phyloP scores from a whole-genome alignment of 2,329 filamentous ascomycete genomes.

The Metarhizium robertsii region DNA sequence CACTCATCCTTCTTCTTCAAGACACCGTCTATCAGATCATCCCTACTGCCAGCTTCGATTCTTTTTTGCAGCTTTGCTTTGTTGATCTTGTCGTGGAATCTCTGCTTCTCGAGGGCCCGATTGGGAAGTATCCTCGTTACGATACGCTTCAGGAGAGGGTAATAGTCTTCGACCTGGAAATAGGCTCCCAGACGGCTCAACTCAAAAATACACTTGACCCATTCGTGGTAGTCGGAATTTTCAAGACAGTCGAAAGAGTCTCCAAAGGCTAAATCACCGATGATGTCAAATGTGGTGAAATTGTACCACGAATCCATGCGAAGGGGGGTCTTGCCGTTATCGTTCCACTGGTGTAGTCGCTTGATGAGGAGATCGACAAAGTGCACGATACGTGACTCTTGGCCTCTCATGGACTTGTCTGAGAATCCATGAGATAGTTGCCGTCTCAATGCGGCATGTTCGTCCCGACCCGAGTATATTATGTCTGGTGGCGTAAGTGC shows the following conservation, averaged over 20 bases:
- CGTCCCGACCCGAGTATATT: conserved; percentile 5
- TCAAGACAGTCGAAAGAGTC: conserved; percentile 16
- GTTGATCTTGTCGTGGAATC: neutral
- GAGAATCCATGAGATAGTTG: conserved; percentile 15
- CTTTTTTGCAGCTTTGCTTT: neutral
- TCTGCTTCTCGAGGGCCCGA: neutral
- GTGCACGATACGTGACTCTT: conserved; percentile 19
- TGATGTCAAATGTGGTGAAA: conserved; percentile 19
- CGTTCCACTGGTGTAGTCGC: conserved; percentile 22
- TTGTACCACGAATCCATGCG: conserved; percentile 18
- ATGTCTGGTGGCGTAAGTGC: conserved; percentile 1
- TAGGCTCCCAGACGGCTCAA: neutral
- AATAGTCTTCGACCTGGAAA: conserved; percentile 1
- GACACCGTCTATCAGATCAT: neutral
- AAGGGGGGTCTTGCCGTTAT: conserved; percentile 1
- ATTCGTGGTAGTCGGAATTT: conserved; percentile 14
- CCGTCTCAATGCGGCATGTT: conserved; percentile 8
- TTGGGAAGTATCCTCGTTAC: neutral
- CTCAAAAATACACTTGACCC: conserved; percentile 11
- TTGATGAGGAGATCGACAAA: conserved; percentile 31
- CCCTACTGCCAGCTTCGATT: neutral
- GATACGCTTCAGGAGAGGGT: neutral
- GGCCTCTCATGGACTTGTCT: conserved; percentile 13
- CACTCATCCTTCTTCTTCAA: neutral
- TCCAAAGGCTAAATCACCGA: conserved; percentile 19